Conservation (phyloP, 2,329 filamentous ascomycete genomes). For the Aspergillus flavus region DNA sequence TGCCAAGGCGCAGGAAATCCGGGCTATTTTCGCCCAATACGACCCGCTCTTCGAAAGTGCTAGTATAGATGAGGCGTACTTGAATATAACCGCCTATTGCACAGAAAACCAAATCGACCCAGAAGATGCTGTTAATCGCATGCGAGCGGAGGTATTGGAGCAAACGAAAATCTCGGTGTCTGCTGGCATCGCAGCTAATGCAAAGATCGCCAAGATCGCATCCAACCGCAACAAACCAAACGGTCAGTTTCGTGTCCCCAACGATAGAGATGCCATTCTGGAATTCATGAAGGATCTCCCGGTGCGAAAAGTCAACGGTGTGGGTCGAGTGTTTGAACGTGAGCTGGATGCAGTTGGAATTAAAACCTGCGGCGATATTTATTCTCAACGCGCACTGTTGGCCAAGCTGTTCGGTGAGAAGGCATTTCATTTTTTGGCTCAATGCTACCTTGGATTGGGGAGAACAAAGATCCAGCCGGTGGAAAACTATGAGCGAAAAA, state of each 20-base stretch:
- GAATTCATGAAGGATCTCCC: conserved; percentile 81
- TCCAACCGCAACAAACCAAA: conserved; percentile 97
- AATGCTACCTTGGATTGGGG: conserved; percentile 82
- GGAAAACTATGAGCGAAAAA: conserved; percentile 89
- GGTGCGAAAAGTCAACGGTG: conserved; percentile 88
- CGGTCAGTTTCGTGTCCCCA: conserved; percentile 78
- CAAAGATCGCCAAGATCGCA: conserved; percentile 91
- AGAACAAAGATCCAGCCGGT: conserved; percentile 82
- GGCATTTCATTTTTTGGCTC: conserved; percentile 81
- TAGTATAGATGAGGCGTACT: conserved; percentile 93
- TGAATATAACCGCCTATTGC: conserved; percentile 92
- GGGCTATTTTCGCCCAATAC: conserved; percentile 80
- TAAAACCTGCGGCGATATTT: conserved; percentile 86
- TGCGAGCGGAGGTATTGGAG: conserved; percentile 75
- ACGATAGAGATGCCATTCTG: conserved; percentile 74
- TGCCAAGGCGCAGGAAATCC: conserved; percentile 84
- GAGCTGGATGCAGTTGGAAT: conserved; percentile 87
- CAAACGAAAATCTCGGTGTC: conserved; percentile 85
- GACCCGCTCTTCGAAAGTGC: conserved; percentile 90
- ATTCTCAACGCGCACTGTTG: conserved; percentile 71
- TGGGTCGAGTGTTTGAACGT: conserved; percentile 91
- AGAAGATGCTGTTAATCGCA: conserved; percentile 72
- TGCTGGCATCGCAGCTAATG: conserved; percentile 90
- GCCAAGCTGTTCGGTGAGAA: conserved; percentile 86
- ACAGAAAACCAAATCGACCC: conserved; percentile 66